A percentile compares a stretch with the other conserved stretches of the same genome.
Conservation (phyloP, 306 rosid genomes). For the Castanea mollissima region DNA sequence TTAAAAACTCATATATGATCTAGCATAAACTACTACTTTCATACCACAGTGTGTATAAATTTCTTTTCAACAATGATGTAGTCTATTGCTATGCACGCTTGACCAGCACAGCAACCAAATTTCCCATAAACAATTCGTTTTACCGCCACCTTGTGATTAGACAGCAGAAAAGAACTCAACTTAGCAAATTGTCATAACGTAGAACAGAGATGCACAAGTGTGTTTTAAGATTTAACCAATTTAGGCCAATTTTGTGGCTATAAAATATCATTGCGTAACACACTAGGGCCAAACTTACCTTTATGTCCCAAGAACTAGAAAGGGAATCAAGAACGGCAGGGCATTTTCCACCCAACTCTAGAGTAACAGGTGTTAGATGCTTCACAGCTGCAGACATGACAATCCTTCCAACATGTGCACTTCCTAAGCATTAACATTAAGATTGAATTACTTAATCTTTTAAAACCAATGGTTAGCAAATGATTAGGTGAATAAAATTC, state of each 20-base stretch:
- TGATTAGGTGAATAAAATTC: too few species aligned
- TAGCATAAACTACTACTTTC: background rate
- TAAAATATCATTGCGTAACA: background rate
- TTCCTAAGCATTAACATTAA: constrained; percentile 40
- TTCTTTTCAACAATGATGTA: constrained; percentile 57
- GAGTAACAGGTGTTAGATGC: constrained; percentile 64
- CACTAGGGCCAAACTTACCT: constrained; percentile 29
- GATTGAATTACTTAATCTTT: background rate
- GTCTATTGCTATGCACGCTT: constrained; percentile 74
- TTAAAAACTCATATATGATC: background rate
- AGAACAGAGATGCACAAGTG: background rate
- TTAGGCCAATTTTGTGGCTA: too few species aligned
- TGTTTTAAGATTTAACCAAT: too few species aligned
- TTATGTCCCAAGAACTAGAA: constrained; percentile 48
- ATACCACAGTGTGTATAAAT: constrained; percentile 50
- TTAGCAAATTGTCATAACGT: background rate
- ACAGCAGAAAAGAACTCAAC: background rate
- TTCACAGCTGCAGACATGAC: constrained; percentile 69
- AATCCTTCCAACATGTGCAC: constrained; percentile 46
- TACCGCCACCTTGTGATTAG: constrained; percentile 46
- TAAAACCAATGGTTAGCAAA: background rate
- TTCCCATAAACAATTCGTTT: constrained; percentile 55
- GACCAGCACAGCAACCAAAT: constrained; percentile 76
- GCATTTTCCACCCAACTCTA: constrained; percentile 85
- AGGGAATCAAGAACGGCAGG: constrained; percentile 72